Percentiles rank a stretch among this genome's conserved stretches.
Evolutionary conservation across 805 yeast genomes (phyloP).

Genomic region (Ogataea degrootiae): DNA sequence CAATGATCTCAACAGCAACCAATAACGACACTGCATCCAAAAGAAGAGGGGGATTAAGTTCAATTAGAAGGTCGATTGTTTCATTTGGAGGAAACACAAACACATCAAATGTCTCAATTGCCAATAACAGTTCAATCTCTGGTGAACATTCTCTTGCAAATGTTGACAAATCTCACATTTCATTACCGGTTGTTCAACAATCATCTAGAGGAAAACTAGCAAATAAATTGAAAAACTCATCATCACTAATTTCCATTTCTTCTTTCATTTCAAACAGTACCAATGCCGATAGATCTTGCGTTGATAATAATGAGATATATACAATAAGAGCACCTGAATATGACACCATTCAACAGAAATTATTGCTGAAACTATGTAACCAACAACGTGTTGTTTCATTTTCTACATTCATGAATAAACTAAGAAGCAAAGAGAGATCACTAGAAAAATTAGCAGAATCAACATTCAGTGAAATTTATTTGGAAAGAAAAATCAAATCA

Average conservation of each 20-base stretch:
- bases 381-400: conserved; percentile 30
- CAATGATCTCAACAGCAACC: conserved; percentile 4
- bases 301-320: conserved; percentile 7
- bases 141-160: conserved; percentile 25
- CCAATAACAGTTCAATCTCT: conserved; percentile 9
- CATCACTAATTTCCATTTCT: conserved; percentile 42
- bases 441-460: conserved; percentile 43
- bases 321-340: conserved; percentile 33
- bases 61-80: conserved; percentile 9
- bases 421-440: conserved; percentile 14
- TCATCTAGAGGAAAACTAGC: conserved; percentile 51
- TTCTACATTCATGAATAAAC: conserved; percentile 24
- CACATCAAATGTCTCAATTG: not conserved
- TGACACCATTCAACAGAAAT: conserved; percentile 28
- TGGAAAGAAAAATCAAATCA: conserved; percentile 22
- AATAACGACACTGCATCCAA: conserved; percentile 6
- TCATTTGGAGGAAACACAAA: conserved; percentile 7
- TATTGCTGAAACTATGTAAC: conserved; percentile 34
- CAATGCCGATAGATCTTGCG: conserved; percentile 6
- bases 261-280: conserved; percentile 17
- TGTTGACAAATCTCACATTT: conserved; percentile 39
- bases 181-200: conserved; percentile 55
- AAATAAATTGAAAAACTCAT: conserved; percentile 46
- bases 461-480: conserved; percentile 41
- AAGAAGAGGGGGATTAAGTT: conserved; percentile 7